phyloP scores from a whole-genome alignment of 2,329 filamentous ascomycete species.

The Gaeumannomyces tritici region DNA sequence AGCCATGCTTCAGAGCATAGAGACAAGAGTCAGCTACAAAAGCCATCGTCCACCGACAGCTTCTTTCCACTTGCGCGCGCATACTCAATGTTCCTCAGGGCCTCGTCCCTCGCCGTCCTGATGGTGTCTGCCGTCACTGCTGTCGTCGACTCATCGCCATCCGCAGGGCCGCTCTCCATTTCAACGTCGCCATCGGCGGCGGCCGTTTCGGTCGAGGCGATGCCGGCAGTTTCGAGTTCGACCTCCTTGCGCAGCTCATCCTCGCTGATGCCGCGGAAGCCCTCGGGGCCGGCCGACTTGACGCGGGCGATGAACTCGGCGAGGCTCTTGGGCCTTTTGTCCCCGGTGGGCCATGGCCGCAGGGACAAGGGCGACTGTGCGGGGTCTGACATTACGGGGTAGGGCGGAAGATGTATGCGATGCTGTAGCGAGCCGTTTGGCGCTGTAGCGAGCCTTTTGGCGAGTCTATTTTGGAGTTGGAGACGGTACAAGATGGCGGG shows the following conservation, averaged over 20 bases:
- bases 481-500: too few species aligned
- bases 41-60: neutral
- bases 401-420: neutral
- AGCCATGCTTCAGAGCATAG: conserved; percentile 24
- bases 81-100: conserved; percentile 49
- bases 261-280: conserved; percentile 74
- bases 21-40: conserved; percentile 7
- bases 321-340: conserved; percentile 51
- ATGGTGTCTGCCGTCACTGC: conserved; percentile 28
- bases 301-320: conserved; percentile 70
- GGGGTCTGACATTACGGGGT: conserved; percentile 13
- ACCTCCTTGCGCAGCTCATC: conserved; percentile 63
- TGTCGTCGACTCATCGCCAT: conserved; percentile 18
- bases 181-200: conserved; percentile 33
- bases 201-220: conserved; percentile 28
- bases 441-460: neutral
- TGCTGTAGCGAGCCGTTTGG: neutral
- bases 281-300: conserved; percentile 60
- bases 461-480: neutral
- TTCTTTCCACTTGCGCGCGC: neutral
- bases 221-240: conserved; percentile 14
- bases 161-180: conserved; percentile 35
- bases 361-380: conserved; percentile 39
- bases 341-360: conserved; percentile 51
- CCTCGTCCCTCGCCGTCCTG: conserved; percentile 43